A percentile compares a stretch with the other conserved stretches of the same genome.
These are phyloP conservation scores for Paecilomyces dactylethromorphus DNA, from an alignment of 2,329 filamentous ascomycete genomes.

Conservation along the genomic window DNA sequence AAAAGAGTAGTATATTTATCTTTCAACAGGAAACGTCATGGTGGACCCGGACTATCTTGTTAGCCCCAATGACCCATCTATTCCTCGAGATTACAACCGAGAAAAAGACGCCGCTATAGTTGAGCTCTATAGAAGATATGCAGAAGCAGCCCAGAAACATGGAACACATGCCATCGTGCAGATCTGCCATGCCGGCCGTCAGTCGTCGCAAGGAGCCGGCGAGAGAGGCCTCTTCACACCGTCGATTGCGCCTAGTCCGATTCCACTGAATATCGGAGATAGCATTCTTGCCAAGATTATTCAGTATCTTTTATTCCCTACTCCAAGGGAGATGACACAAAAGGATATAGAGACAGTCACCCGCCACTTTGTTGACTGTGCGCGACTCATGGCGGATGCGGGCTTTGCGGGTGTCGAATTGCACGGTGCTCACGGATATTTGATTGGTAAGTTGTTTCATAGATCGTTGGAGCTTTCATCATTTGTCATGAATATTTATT, in stretches of 20 bases:
- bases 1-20: too few relatives aligned
- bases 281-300: conserved; percentile 28
- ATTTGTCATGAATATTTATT: not conserved
- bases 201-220: conserved; percentile 36
- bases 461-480: too few relatives aligned
- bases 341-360: conserved; percentile 51
- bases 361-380: conserved; percentile 47
- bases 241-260: conserved; percentile 31
- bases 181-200: conserved; percentile 40
- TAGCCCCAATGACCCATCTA: conserved; percentile 20
- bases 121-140: conserved; percentile 21
- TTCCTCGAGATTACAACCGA: not conserved
- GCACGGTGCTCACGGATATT: conserved; percentile 48
- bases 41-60: conserved; percentile 39
- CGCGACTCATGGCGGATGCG: conserved; percentile 42
- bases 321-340: conserved; percentile 50
- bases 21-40: conserved; percentile 32
- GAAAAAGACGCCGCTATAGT: conserved; percentile 7
- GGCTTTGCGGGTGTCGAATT: conserved; percentile 51
- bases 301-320: conserved; percentile 32
- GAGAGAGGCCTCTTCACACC: conserved; percentile 21
- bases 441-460: conserved; percentile 38
- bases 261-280: conserved; percentile 35
- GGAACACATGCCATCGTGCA: conserved; percentile 40
- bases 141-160: conserved; percentile 23